phyloP scores from a whole-genome alignment of 176 grass and related monocot genomes.

The Lolium rigidum region DNA sequence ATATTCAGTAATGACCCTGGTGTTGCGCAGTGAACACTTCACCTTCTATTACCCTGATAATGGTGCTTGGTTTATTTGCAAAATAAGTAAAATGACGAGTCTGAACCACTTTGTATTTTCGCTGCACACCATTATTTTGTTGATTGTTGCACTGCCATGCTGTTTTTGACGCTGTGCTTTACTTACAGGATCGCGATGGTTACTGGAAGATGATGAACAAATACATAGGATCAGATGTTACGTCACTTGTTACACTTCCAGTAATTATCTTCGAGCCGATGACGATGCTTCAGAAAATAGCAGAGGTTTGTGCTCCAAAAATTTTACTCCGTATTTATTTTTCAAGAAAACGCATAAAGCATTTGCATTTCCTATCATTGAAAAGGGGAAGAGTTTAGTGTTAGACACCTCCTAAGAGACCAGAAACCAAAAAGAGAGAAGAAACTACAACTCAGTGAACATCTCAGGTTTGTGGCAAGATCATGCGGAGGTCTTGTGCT shows the following conservation, averaged over 20 bases:
- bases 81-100: background rate
- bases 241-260: constrained; percentile 97
- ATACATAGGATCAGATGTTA: constrained; percentile 97
- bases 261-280: constrained; percentile 99
- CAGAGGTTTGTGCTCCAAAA: constrained; percentile 69
- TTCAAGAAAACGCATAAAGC: too few relatives aligned
- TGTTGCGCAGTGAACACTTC: background rate
- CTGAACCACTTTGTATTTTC: background rate
- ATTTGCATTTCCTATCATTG: too few relatives aligned
- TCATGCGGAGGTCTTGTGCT: too few relatives aligned
- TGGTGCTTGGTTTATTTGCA: background rate
- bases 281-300: constrained; percentile 95
- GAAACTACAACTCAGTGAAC: too few relatives aligned
- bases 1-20: background rate
- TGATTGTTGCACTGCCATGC: constrained; percentile 4
- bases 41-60: background rate
- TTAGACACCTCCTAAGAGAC: too few relatives aligned
- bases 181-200: constrained; percentile 86
- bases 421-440: too few relatives aligned
- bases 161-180: constrained; percentile 35
- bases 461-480: too few relatives aligned
- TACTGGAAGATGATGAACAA: constrained; percentile 99
- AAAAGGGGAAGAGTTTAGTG: too few relatives aligned
- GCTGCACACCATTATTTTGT: constrained; percentile 4
- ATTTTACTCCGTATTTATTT: background rate